A percentile compares a stretch with the other conserved stretches of the same genome.
Conservation (phyloP, 2,329 filamentous ascomycete species). For the Ramularia collo-cygni region DNA sequence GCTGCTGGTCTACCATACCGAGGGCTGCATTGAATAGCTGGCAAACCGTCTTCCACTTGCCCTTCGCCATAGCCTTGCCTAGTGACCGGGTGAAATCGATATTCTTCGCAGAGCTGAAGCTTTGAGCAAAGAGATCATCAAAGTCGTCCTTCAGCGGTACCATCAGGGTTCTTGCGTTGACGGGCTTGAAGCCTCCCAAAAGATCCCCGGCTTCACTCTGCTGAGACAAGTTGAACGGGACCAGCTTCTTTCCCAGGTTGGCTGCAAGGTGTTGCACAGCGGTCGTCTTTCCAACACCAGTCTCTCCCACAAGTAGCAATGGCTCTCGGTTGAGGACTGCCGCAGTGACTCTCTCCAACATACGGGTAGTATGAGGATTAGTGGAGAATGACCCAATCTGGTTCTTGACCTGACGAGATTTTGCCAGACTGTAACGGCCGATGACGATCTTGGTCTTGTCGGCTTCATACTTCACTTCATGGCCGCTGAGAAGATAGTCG, state of each 20-base stretch:
- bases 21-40: constrained; percentile 85
- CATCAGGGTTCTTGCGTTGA: constrained; percentile 80
- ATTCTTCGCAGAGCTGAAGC: constrained; percentile 84
- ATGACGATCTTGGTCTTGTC: constrained; percentile 23
- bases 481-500: constrained; percentile 66
- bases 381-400: constrained; percentile 67
- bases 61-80: constrained; percentile 68
- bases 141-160: constrained; percentile 92
- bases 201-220: constrained; percentile 97
- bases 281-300: constrained; percentile 96
- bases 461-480: constrained; percentile 62
- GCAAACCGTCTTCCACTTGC: constrained; percentile 80
- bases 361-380: constrained; percentile 73
- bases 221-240: constrained; percentile 92
- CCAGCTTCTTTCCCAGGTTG: constrained; percentile 75
- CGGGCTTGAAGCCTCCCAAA: constrained; percentile 90
- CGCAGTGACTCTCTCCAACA: constrained; percentile 82
- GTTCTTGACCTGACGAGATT: constrained; percentile 9
- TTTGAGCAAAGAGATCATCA: constrained; percentile 77
- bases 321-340: constrained; percentile 81
- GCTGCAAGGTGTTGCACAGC: constrained; percentile 88
- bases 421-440: constrained; percentile 26
- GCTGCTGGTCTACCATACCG: constrained; percentile 66
- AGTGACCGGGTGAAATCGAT: constrained; percentile 77
- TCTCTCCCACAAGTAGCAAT: constrained; percentile 92